Evolutionary conservation across 441 rosid species (phyloP), one percentile per base, ranked within the genome.

Genomic region (Aquilaria agallochum): DNA sequence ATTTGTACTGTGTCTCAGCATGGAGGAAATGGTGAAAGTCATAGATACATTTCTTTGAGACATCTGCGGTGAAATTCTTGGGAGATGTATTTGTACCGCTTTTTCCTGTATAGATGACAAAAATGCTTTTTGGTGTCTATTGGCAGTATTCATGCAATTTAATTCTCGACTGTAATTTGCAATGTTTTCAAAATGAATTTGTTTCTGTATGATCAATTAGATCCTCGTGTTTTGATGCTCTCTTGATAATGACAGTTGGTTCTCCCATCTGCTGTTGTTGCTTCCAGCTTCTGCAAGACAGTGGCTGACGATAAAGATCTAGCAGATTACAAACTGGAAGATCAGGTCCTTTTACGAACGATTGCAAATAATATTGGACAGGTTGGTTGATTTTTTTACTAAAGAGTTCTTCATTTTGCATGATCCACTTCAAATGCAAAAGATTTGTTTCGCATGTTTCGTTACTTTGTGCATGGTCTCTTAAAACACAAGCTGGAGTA

Each of bases 11-110:
- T 67, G 65, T 20, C 27, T 66, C 83, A 87, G 97, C 92, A 84
- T 70, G 76, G 60, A 61, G 95, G 95, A 74, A 83, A 90, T 70
- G 83, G 86, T 76, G 27, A 82, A 89, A 74, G 81, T 76, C 2
- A 74, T 90, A 65, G 97, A 90, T 80, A 90, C 83, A 93, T 95
- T 90, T 78, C 93, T 90, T 50, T 92, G 97, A 10, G 97, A 90
- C 69, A 90, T 88, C 55, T 90, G 84, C 63, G 95, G 97, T 50
- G 95, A 92, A 72, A 79, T 74, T 20, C 27, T 20, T 20, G 27
- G 1, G 27, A 20, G 27, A 20, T 20, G 27, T 20, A 20, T 20
- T 20, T 20, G 27, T 20, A 20, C 27, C 27, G 1, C 27, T 20
- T 20, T 20, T 20, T 20, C 27, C 27, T 20, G 27, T 20, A 20